Base-by-base conservation (phyloP, 1,284 basidiomycete species). In the Tremellales sp. region DNA sequence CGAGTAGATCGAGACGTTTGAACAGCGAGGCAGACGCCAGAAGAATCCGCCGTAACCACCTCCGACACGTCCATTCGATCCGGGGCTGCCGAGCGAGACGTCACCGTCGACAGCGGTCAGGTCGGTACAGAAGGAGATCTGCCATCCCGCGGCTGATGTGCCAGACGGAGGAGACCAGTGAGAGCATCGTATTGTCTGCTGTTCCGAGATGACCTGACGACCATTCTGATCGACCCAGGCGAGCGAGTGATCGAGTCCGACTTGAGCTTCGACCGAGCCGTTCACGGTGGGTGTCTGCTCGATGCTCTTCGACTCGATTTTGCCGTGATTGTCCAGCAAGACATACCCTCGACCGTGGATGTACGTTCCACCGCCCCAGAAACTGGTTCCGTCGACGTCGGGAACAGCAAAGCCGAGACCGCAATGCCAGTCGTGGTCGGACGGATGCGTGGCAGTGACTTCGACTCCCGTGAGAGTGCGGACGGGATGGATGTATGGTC, bases 381-480 rank as follows among this genome's bases (percentile, higher is more conserved):
- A 45, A 24, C 49, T 51, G 15, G 26, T 41, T 22, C 49, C 44
- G 36, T 51, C 49, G 5, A 51, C 49, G 27, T 51, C 49, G 2
- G 49, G 49, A 26, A 51, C 49, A 13, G 49, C 49, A 27, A 51
- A 46, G 2, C 49, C 44, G 3, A 51, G 37, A 5, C 49, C 49
- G 19, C 37, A 46, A 37, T 51, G 49, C 49, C 49, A 51, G 27
- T 51, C 49, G 29, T 51, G 49, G 22, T 51, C 49, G 26, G 49
- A 35, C 17, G 49, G 49, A 19, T 43, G 49, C 1, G 49, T 51
- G 3, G 49, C 39, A 4, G 49, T 46, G 29, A 51, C 39, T 23
- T 51, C 43, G 12, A 51, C 39, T 21, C 49, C 49, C 5, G 35
- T 15, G 4, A 51, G 26, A 8, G 49, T 45, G 11, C 27, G n/a